Evolutionary conservation across 2,329 filamentous ascomycete species (phyloP).

Genomic region (Pleurostoma richardsiae): DNA sequence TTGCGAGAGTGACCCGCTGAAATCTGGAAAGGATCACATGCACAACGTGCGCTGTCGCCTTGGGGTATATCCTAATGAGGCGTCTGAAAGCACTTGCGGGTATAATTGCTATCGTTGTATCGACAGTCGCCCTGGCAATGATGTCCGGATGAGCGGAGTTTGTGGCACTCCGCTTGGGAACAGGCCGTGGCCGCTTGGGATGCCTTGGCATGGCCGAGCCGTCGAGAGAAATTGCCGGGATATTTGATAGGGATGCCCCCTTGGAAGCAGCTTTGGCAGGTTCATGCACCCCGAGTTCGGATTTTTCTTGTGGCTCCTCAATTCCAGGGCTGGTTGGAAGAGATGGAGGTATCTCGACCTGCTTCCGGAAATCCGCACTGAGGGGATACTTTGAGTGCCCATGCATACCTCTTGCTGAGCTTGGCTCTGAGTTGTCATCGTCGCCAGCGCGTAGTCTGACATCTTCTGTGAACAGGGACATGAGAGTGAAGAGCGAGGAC

Average conservation of each 20-base stretch:
- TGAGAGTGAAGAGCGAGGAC: slow-evolving; percentile 96
- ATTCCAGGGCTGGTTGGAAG: slow-evolving; percentile 33
- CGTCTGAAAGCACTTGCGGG: slow-evolving; percentile 93
- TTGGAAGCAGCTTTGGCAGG: slow-evolving; percentile 20
- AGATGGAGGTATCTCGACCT: slow-evolving; percentile 25
- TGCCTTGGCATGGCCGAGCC: slow-evolving; percentile 22
- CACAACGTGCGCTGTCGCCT: slow-evolving; percentile 94
- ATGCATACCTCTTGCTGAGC: slow-evolving; percentile 18
- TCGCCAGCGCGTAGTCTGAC: slow-evolving; percentile 71
- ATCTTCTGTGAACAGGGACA: slow-evolving; percentile 95
- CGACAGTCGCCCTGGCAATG: slow-evolving; percentile 89
- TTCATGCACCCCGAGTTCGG: slow-evolving; percentile 17
- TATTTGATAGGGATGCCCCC: slow-evolving; percentile 43
- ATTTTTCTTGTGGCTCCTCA: slow-evolving; percentile 17
- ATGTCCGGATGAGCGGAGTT: slow-evolving; percentile 94
- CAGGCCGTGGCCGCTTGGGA: slow-evolving; percentile 25
- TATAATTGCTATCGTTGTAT: slow-evolving; percentile 97
- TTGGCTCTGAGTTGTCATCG: slow-evolving; percentile 42
- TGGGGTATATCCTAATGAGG: slow-evolving; percentile 88
- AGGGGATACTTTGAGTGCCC: slow-evolving; percentile 19
- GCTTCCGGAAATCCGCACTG: slow-evolving; percentile 21
- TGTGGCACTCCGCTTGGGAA: slow-evolving; percentile 40
- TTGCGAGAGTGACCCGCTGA: slow-evolving; percentile 89
- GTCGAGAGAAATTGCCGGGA: slow-evolving; percentile 74
- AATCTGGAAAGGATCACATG: slow-evolving; percentile 94